Percentiles rank a stretch among this genome's conserved stretches.
These are phyloP conservation scores for Pyropia haitanensis DNA, from an alignment of 23 red algal species.

Conservation along the genomic window DNA sequence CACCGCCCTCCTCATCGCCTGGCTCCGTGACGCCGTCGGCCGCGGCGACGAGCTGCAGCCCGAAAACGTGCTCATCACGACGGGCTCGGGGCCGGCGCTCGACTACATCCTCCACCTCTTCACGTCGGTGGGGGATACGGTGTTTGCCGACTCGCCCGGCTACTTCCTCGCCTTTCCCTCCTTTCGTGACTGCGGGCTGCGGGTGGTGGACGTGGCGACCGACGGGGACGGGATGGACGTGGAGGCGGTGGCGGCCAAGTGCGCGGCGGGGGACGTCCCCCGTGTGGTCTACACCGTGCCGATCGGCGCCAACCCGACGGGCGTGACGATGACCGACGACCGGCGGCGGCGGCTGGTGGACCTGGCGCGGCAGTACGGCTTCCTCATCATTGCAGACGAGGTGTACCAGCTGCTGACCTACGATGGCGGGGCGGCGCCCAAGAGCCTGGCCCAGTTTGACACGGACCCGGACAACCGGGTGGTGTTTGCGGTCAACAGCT, in stretches of 20 bases:
- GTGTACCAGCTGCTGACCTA: conserved; percentile 72
- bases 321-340: conserved; percentile 46
- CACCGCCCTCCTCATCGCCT: background rate
- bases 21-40: background rate
- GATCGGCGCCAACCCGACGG: conserved; percentile 65
- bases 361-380: conserved; percentile 54
- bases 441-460: conserved; percentile 56
- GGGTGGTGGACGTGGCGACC: conserved; percentile 28
- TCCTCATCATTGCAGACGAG: conserved; percentile 75
- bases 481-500: conserved; percentile 66
- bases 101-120: conserved; percentile 35
- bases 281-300: conserved; percentile 76
- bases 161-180: conserved; percentile 76
- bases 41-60: background rate
- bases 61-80: conserved; percentile 71
- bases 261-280: conserved; percentile 17
- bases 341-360: conserved; percentile 43
- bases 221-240: conserved; percentile 70
- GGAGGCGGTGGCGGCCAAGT: conserved; percentile 14
- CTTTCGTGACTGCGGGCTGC: conserved; percentile 46
- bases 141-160: conserved; percentile 55
- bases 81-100: conserved; percentile 47
- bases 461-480: conserved; percentile 16
- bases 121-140: conserved; percentile 14
- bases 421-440: conserved; percentile 4